Evolutionary conservation across 306 rosid genomes (phyloP).

Genomic region (Ammopiptanthus mongolicus): DNA sequence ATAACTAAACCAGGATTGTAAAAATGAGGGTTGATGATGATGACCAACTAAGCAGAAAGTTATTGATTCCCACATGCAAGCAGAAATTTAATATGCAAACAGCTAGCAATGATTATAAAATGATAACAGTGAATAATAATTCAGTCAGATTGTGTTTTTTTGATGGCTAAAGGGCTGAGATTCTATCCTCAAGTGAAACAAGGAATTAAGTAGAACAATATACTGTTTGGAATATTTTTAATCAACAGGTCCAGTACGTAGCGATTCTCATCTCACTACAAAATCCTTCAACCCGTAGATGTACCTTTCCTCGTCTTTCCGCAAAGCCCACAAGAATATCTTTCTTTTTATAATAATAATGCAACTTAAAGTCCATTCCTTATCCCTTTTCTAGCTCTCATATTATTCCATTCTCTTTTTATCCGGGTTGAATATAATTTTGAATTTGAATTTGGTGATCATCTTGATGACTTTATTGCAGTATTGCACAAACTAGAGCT

Average conservation of each 20-base stretch:
- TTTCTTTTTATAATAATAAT: conserved; percentile 36
- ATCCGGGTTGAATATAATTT: conserved; percentile 45
- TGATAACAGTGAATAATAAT: conserved; percentile 8
- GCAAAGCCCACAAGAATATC: conserved; percentile 59
- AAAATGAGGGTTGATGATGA: neutral
- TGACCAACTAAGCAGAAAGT: neutral
- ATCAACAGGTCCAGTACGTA: conserved; percentile 19
- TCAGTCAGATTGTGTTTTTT: neutral
- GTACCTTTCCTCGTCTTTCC: conserved; percentile 60
- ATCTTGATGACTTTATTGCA: conserved; percentile 22
- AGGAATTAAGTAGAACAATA: conserved; percentile 52
- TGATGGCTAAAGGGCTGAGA: conserved; percentile 33
- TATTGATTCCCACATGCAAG: neutral
- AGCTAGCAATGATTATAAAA: conserved; percentile 22
- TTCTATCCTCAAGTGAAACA: conserved; percentile 39
- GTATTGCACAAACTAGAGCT: conserved; percentile 29
- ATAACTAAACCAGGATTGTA: no score
- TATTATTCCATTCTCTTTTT: conserved; percentile 23
- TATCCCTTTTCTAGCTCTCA: conserved; percentile 11
- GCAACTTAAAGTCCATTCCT: conserved; percentile 39
- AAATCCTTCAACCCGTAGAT: conserved; percentile 56
- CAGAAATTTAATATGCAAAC: conserved; percentile 12
- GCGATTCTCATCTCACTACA: conserved; percentile 47
- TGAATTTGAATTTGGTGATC: conserved; percentile 21
- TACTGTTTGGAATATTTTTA: conserved; percentile 23